These are phyloP conservation scores for Tuber brumale DNA, from an alignment of 495 filamentous ascomycete genomes.

Conservation along the genomic window DNA sequence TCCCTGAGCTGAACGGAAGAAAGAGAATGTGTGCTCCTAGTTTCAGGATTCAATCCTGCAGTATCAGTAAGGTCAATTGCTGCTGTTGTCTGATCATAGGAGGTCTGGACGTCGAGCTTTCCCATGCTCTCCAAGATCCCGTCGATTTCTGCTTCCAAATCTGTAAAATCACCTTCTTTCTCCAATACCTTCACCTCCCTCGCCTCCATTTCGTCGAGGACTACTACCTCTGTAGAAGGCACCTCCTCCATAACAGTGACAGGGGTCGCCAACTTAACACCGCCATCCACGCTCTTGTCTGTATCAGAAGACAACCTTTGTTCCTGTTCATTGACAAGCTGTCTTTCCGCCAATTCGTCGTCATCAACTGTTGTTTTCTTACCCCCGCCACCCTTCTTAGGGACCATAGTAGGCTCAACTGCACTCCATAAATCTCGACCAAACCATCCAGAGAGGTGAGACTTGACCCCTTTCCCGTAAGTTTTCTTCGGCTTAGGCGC, in stretches of 20 bases:
- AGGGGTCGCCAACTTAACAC: slow-evolving; percentile 3
- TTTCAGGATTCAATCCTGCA: slow-evolving; percentile 1
- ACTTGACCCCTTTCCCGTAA: slow-evolving; percentile 38
- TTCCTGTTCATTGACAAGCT: slow-evolving; percentile 22
- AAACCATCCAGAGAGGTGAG: slow-evolving; percentile 37
- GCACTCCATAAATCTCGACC: slow-evolving; percentile 35
- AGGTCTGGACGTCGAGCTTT: slow-evolving; percentile 15
- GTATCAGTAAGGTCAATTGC: slow-evolving; percentile 1
- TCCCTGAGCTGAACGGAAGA: slow-evolving; percentile 17
- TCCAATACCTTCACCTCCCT: slow-evolving; percentile 11
- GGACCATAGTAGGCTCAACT: slow-evolving; percentile 13
- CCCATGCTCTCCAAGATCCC: slow-evolving; percentile 22
- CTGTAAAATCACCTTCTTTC: slow-evolving; percentile 12
- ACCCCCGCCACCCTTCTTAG: slow-evolving; percentile 12
- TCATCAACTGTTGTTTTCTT: slow-evolving; percentile 12
- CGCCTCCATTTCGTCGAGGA: background rate
- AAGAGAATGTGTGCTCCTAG: slow-evolving; percentile 11
- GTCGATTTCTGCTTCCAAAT: slow-evolving; percentile 30
- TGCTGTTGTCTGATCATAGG: background rate
- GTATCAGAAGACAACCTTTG: slow-evolving; percentile 3
- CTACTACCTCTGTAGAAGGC: slow-evolving; percentile 1
- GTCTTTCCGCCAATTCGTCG: slow-evolving; percentile 18
- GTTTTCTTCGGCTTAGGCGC: slow-evolving; percentile 30
- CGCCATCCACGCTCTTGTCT: slow-evolving; percentile 6
- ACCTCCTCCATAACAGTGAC: background rate